phyloP scores from a whole-genome alignment of 2,329 filamentous ascomycete species.

The Myrmaecium sp. region DNA sequence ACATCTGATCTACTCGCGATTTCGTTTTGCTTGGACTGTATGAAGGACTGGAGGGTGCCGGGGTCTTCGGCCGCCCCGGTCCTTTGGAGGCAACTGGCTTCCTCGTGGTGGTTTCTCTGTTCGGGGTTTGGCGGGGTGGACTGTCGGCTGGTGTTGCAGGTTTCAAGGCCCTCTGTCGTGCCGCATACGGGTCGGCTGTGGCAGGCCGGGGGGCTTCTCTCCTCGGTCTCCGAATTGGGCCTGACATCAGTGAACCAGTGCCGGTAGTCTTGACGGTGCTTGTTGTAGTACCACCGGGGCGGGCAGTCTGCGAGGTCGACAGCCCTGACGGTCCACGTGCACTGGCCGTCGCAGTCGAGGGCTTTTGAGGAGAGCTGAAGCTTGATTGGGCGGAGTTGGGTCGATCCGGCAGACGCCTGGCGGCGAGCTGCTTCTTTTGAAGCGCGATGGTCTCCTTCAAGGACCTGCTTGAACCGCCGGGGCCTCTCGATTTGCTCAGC shows the following conservation, averaged over 20 bases:
- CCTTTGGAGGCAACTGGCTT: slow-evolving; percentile 18
- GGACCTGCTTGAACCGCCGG: slow-evolving; percentile 28
- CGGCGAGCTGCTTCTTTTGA: slow-evolving; percentile 42
- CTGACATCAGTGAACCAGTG: slow-evolving; percentile 35
- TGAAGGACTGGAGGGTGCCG: slow-evolving; percentile 12
- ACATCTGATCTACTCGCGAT: slow-evolving; percentile 14
- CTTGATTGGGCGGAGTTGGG: slow-evolving; percentile 41
- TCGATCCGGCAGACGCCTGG: slow-evolving; percentile 30
- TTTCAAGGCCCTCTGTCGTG: slow-evolving; percentile 14
- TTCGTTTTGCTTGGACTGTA: slow-evolving; percentile 20
- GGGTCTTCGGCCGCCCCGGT: slow-evolving; percentile 14
- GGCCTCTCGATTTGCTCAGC: slow-evolving; percentile 1
- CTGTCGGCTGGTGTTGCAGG: slow-evolving; percentile 29
- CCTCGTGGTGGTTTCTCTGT: slow-evolving; percentile 15
- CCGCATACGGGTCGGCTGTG: slow-evolving; percentile 37
- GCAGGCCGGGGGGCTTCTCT: slow-evolving; percentile 32
- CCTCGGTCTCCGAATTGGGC: slow-evolving; percentile 38
- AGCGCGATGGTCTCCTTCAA: slow-evolving; percentile 73
- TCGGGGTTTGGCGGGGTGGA: slow-evolving; percentile 28
- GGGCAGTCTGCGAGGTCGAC: slow-evolving; percentile 12
- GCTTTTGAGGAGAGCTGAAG: slow-evolving; percentile 31
- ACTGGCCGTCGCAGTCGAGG: slow-evolving; percentile 16
- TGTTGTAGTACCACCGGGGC: no score
- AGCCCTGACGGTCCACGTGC: slow-evolving; percentile 14
- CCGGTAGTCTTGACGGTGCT: no score